A percentile compares a stretch with the other conserved stretches of the same genome.
phyloP scores from a whole-genome alignment of 805 yeast genomes.

The Kluyveromyces aestuarii region DNA sequence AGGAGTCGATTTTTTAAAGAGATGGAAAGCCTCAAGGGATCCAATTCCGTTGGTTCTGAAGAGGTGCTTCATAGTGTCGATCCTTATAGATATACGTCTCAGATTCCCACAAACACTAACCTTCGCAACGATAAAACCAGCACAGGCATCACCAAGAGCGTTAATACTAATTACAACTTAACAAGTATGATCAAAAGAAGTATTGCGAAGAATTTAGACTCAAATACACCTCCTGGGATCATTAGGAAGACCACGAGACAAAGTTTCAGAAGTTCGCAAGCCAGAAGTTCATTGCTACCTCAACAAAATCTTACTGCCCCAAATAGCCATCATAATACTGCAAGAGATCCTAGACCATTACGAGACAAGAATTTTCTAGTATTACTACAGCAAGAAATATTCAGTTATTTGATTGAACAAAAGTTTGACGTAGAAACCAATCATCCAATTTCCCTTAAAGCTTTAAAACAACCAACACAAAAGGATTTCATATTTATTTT shows the following conservation, averaged over 20 bases:
- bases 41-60: conserved; percentile 1
- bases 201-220: conserved; percentile 9
- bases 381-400: conserved; percentile 56
- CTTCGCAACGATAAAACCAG: conserved; percentile 17
- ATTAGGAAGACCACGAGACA: conserved; percentile 1
- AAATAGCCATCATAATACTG: background rate
- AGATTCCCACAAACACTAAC: conserved; percentile 13
- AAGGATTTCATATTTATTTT: conserved; percentile 73
- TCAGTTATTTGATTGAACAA: conserved; percentile 51
- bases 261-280: conserved; percentile 12
- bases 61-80: conserved; percentile 13
- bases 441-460: conserved; percentile 55
- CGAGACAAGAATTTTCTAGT: conserved; percentile 63
- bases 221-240: conserved; percentile 2
- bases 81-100: conserved; percentile 19
- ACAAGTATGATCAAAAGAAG: conserved; percentile 22
- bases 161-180: conserved; percentile 7
- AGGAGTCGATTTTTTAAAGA: background rate
- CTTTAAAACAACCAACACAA: conserved; percentile 73
- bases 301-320: background rate
- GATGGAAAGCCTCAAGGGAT: conserved; percentile 4
- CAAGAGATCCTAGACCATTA: conserved; percentile 64
- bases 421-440: conserved; percentile 69
- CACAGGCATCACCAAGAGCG: conserved; percentile 8
- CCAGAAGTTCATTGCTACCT: conserved; percentile 9